phyloP scores from a whole-genome alignment of 495 filamentous ascomycete genomes.

The Corynascus novoguineensis region DNA sequence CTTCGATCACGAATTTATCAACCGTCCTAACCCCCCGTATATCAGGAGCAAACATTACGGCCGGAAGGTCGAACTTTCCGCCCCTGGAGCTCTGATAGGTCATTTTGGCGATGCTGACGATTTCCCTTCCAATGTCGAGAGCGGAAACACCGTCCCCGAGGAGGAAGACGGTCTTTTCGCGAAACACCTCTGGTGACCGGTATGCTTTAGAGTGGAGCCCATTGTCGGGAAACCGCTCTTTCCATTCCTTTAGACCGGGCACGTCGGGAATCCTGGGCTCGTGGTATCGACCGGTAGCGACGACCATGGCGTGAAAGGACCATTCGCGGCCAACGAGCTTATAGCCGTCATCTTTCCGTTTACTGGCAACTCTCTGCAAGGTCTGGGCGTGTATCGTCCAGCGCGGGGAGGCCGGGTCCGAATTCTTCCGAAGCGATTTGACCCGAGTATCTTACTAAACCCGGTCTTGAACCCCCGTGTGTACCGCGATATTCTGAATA shows the following conservation, averaged over 20 bases:
- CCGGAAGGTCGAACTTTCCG: constrained; percentile 51
- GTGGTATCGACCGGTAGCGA: constrained; percentile 58
- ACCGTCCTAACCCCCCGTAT: constrained; percentile 10
- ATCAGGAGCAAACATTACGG: constrained; percentile 21
- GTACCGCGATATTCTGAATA: constrained; percentile 50
- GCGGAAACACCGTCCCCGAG: constrained; percentile 58
- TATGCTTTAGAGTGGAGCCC: constrained; percentile 59
- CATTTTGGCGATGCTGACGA: constrained; percentile 42
- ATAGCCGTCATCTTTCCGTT: too few species aligned
- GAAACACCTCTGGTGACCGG: constrained; percentile 44
- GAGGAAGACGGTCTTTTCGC: constrained; percentile 49
- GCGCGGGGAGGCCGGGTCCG: constrained; percentile 39
- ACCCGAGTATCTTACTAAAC: constrained; percentile 55
- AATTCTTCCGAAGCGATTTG: constrained; percentile 42
- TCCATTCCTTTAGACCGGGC: constrained; percentile 48
- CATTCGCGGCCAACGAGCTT: constrained; percentile 21
- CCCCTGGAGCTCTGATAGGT: constrained; percentile 55
- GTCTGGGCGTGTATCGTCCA: constrained; percentile 48
- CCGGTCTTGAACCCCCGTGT: constrained; percentile 44
- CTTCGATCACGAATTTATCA: background rate
- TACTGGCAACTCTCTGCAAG: constrained; percentile 29
- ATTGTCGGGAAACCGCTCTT: constrained; percentile 45
- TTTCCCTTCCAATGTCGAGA: constrained; percentile 54
- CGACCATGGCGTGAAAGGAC: constrained; percentile 52
- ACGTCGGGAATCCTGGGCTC: constrained; percentile 52